Evolutionary conservation across 495 filamentous ascomycete genomes (phyloP).

Genomic region (Penicillium coffeae): DNA sequence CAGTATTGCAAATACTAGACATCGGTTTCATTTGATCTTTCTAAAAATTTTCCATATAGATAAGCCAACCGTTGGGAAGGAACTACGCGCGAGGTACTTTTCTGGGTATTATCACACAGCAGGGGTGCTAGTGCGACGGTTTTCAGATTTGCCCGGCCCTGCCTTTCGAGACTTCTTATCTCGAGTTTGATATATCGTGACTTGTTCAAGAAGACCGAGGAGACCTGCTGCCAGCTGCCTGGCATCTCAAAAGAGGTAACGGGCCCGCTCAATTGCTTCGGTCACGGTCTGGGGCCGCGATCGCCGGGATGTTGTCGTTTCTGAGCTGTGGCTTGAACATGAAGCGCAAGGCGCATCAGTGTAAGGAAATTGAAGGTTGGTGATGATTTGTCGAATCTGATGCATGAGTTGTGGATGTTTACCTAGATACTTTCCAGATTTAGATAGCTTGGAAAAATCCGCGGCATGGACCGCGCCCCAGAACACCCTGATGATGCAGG

Average conservation of each 20-base stretch:
- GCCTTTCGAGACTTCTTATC: constrained; percentile 1
- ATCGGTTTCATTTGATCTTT: neutral
- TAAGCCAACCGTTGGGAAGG: neutral
- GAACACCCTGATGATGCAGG: constrained; percentile 66
- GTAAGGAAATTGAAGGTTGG: constrained; percentile 14
- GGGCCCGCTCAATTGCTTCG: neutral
- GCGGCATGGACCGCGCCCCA: constrained; percentile 25
- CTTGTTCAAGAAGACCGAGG: neutral
- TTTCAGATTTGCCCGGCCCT: constrained; percentile 7
- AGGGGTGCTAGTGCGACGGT: constrained; percentile 17
- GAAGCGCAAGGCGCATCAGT: constrained; percentile 3
- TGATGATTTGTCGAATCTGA: neutral
- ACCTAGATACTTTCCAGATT: neutral
- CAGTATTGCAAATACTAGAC: neutral
- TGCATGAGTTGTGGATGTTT: neutral
- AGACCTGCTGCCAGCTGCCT: neutral
- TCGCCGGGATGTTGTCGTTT: constrained; percentile 11
- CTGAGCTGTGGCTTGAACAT: constrained; percentile 14
- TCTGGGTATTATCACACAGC: constrained; percentile 16
- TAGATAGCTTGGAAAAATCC: constrained; percentile 27
- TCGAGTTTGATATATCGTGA: constrained; percentile 1
- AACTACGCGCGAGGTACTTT: neutral
- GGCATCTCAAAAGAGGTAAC: neutral
- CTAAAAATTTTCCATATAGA: neutral
- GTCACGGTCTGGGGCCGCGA: constrained; percentile 1